A percentile compares a stretch with the other conserved stretches of the same genome.
These are phyloP conservation scores for Ascochyta fabae DNA, from an alignment of 2,329 filamentous ascomycete species.

Conservation along the genomic window DNA sequence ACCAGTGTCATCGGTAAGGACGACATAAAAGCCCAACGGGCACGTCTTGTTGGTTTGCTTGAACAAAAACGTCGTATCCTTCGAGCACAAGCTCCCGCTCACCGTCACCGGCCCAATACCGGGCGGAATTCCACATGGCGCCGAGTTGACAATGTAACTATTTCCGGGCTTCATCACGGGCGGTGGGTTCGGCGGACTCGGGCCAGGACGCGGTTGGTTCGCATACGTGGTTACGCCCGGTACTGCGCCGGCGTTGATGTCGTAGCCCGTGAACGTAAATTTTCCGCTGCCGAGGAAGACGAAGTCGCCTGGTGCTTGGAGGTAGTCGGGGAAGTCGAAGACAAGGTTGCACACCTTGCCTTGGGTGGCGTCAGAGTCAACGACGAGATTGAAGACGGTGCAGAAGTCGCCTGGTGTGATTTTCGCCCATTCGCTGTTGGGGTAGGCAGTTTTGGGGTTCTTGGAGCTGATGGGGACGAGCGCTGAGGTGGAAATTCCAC, in stretches of 20 bases:
- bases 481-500: constrained; percentile 24
- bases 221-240: constrained; percentile 30
- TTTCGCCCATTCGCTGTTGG: constrained; percentile 22
- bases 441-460: constrained; percentile 28
- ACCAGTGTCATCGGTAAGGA: constrained; percentile 27
- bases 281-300: constrained; percentile 25
- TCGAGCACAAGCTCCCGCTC: constrained; percentile 29
- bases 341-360: constrained; percentile 41
- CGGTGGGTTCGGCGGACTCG: constrained; percentile 28
- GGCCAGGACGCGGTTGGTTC: constrained; percentile 28
- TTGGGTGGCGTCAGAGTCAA: constrained; percentile 26
- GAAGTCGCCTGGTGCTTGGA: constrained; percentile 24
- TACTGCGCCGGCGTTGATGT: constrained; percentile 27
- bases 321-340: constrained; percentile 34
- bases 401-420: constrained; percentile 38
- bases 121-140: constrained; percentile 30
- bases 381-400: constrained; percentile 40
- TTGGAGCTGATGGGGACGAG: constrained; percentile 32
- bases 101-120: constrained; percentile 28
- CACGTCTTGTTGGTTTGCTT: constrained; percentile 30
- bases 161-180: constrained; percentile 30
- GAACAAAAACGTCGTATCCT: constrained; percentile 31
- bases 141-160: constrained; percentile 32
- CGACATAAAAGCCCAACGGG: constrained; percentile 37
- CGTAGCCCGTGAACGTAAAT: constrained; percentile 36